Conservation (phyloP, 306 rosid genomes). For the Trifolium repens region DNA sequence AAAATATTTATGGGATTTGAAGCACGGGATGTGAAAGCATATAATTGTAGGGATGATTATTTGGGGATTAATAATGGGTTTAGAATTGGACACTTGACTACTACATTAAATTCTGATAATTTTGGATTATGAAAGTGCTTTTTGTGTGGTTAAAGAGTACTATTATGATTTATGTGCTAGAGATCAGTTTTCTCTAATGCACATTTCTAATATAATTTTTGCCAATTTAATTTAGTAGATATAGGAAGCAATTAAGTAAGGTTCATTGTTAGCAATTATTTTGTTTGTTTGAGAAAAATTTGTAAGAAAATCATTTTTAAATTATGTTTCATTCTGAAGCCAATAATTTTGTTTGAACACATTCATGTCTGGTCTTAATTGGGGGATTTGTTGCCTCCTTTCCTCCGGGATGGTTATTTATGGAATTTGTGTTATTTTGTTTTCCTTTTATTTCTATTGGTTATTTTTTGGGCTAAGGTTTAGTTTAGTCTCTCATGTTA, state of each 20-base stretch:
- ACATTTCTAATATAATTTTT: not conserved
- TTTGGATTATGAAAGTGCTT: conserved; percentile 29
- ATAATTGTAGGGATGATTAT: conserved; percentile 57
- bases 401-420: no score
- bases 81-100: conserved; percentile 62
- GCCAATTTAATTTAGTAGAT: conserved; percentile 1
- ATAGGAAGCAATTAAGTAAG: not conserved
- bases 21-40: conserved; percentile 25
- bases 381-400: no score
- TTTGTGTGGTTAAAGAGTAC: not conserved
- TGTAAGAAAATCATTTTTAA: not conserved
- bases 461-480: no score
- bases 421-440: no score
- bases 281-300: not conserved
- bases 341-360: no score
- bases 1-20: conserved; percentile 54
- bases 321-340: no score
- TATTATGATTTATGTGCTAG: not conserved
- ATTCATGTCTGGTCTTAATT: no score
- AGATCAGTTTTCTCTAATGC: conserved; percentile 1
- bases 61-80: conserved; percentile 41
- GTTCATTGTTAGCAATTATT: not conserved
- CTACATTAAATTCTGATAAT: conserved; percentile 46
- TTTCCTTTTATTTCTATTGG: no score
- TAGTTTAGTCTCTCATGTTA: no score